A percentile compares a stretch with the other conserved stretches of the same genome.
These are phyloP conservation scores for Capsicum baccatum DNA, from an alignment of 257 asterid species.

Conservation along the genomic window DNA sequence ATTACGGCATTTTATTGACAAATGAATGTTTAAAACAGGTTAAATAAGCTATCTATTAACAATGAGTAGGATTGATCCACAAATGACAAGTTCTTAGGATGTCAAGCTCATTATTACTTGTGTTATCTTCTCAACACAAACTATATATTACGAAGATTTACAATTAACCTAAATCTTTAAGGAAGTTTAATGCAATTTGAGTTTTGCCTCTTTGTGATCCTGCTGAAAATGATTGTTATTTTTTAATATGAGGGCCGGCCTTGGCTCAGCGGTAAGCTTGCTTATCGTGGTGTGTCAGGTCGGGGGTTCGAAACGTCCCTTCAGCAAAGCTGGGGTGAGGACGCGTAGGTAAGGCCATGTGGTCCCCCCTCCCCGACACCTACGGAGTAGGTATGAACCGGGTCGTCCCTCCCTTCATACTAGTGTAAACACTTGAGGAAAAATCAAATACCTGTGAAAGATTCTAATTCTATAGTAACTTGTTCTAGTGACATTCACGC, in stretches of 20 bases:
- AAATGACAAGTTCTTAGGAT: not conserved
- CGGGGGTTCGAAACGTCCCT: no score
- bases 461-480: not conserved
- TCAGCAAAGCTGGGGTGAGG: no score
- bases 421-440: not conserved
- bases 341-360: no score
- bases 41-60: not conserved
- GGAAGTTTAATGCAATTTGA: constrained; percentile 23
- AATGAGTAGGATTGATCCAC: not conserved
- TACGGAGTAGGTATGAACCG: no score
- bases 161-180: not conserved
- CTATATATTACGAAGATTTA: not conserved
- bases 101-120: not conserved
- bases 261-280: no score
- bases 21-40: not conserved
- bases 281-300: no score
- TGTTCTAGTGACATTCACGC: constrained; percentile 7
- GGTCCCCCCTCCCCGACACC: no score
- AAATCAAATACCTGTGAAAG: not conserved
- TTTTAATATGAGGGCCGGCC: no score
- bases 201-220: constrained; percentile 9
- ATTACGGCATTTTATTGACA: not conserved
- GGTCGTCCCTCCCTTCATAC: no score
- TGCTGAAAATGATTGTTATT: constrained; percentile 15
- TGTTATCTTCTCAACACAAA: not conserved